Evolutionary conservation across 768 basidiomycete species (phyloP).

Genomic region (Boletus eberwhitei): DNA sequence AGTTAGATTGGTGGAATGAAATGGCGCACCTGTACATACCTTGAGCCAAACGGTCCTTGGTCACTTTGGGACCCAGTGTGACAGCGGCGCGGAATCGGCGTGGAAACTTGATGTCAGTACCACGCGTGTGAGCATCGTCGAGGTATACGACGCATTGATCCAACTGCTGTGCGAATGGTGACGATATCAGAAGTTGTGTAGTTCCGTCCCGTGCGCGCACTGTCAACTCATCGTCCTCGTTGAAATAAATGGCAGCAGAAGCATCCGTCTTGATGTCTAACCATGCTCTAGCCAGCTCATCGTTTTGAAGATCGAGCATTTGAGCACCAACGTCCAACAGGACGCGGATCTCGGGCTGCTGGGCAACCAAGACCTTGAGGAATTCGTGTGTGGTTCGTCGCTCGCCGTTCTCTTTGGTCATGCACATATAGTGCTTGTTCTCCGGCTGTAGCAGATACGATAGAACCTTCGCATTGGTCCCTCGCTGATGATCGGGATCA

Average conservation of each 20-base stretch:
- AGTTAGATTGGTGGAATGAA: background rate
- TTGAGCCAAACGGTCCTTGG: constrained; percentile 36
- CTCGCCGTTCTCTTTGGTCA: constrained; percentile 6
- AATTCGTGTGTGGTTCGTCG: constrained; percentile 16
- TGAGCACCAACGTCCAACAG: constrained; percentile 57
- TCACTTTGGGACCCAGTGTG: constrained; percentile 37
- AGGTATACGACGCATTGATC: constrained; percentile 37
- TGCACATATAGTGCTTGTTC: constrained; percentile 17
- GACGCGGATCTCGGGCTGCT: constrained; percentile 41
- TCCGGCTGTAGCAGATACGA: constrained; percentile 29
- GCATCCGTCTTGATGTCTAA: constrained; percentile 21
- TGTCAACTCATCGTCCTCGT: constrained; percentile 31
- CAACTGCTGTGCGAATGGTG: constrained; percentile 33
- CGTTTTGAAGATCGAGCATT: constrained; percentile 49
- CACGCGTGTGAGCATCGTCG: constrained; percentile 39
- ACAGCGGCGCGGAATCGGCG: constrained; percentile 34
- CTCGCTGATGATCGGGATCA: constrained; percentile 28
- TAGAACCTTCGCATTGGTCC: constrained; percentile 45
- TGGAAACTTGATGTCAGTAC: constrained; percentile 38
- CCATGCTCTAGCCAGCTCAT: constrained; percentile 41
- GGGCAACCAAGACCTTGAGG: constrained; percentile 32
- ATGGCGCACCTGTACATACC: constrained; percentile 21
- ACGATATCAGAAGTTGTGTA: constrained; percentile 28
- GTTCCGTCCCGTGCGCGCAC: constrained; percentile 32
- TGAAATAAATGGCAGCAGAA: constrained; percentile 33